Percentiles rank a stretch among this genome's conserved stretches.
Conservation (phyloP, 768 basidiomycete genomes). For the Suillus subaureus region DNA sequence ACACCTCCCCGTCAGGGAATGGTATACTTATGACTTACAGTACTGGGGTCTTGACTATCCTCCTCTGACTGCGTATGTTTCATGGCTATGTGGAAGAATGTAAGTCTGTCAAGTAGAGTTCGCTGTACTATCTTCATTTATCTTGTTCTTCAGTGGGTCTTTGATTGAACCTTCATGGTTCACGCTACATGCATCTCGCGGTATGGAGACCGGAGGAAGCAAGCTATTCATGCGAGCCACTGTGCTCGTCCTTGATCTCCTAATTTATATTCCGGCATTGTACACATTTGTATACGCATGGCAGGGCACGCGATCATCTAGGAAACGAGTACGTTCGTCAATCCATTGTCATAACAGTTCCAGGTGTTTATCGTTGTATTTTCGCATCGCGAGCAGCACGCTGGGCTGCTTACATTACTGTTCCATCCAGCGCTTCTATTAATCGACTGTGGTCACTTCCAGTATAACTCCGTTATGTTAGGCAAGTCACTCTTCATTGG, state of each 20-base stretch:
- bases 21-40: conserved; percentile 87
- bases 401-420: conserved; percentile 69
- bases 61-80: conserved; percentile 87
- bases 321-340: conserved; percentile 65
- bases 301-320: conserved; percentile 68
- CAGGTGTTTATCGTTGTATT: conserved; percentile 5
- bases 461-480: conserved; percentile 95
- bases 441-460: conserved; percentile 93
- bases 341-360: not conserved
- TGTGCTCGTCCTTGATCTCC: conserved; percentile 66
- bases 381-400: conserved; percentile 29
- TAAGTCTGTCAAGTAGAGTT: conserved; percentile 42
- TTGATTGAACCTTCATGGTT: conserved; percentile 67
- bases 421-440: conserved; percentile 84
- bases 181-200: conserved; percentile 66
- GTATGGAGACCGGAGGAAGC: conserved; percentile 65
- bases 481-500: conserved; percentile 45
- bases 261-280: conserved; percentile 78
- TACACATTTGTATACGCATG: conserved; percentile 66
- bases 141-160: conserved; percentile 42
- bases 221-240: conserved; percentile 82
- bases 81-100: conserved; percentile 81
- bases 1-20: conserved; percentile 71
- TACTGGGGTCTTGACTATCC: conserved; percentile 98
- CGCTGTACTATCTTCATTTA: conserved; percentile 6